Base-by-base conservation (phyloP, 2,329 filamentous ascomycete genomes). In the Periconia sp. region DNA sequence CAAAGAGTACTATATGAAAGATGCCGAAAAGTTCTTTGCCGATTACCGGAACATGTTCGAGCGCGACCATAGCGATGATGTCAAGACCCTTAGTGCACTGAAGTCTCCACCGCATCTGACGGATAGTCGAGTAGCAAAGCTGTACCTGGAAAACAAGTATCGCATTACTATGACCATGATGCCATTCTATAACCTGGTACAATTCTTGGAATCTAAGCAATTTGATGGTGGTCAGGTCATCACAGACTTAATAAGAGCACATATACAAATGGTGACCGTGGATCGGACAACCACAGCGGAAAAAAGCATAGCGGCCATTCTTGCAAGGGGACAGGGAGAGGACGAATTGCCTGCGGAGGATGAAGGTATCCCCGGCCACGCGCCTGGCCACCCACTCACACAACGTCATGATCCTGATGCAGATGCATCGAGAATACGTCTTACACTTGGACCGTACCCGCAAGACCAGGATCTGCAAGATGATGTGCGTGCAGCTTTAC, bases 91-190 rank as follows among this genome's bases (percentile, higher is more conserved):
- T n/a, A 81, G 86, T 37, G 84, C 85, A 7, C 82, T 97, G 56
- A 88, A 84, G 7, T 77, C 94, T 0, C 86, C 91, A 0, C 84
- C 90, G 54, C 94, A 99, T 67, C 79, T 94, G 9, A 79, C 85
- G 40, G 87, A 91, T 54, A 95, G 94, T 67, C 73, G 83, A 1
- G 83, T 88, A n/a, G 88, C 90, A 7, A 90, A 89, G 70, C 79
- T 94, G 2, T 99, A 97, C 73, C 84, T 85, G 41, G 84, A 86
- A 52, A 93, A 92, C 79, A 94, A 91, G 72, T 99, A 97, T 71
- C 85, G 91, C 13, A 82, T 99, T 35, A 91, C 91, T 0, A 78
- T 99, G n/a, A 97, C 92, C 64, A 87, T 88, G 53, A 88, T 92
- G 62, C 87, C 92, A 0, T 92, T 90, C 53, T 87, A 86, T 53